Evolutionary conservation across 305 asterid genomes (phyloP).

Genomic region (Solanum hybrid): DNA sequence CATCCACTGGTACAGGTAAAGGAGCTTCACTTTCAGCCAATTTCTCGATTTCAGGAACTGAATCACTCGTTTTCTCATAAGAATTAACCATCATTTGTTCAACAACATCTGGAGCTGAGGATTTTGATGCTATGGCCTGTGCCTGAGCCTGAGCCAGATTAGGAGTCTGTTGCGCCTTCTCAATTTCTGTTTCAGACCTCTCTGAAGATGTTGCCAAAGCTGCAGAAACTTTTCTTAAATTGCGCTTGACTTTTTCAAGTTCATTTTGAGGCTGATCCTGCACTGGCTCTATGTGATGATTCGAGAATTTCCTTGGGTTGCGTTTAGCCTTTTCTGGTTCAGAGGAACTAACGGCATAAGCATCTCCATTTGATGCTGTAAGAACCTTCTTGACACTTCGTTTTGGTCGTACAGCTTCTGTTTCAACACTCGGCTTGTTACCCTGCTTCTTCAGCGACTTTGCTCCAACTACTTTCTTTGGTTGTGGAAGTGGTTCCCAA

Average conservation of each 20-base stretch:
- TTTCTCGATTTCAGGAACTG: conserved; percentile 24
- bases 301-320: conserved; percentile 35
- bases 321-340: conserved; percentile 63
- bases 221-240: conserved; percentile 69
- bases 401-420: conserved; percentile 53
- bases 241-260: conserved; percentile 80
- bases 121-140: conserved; percentile 10
- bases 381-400: conserved; percentile 52
- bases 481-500: conserved; percentile 56
- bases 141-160: conserved; percentile 2
- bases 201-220: conserved; percentile 44
- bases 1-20: conserved; percentile 25
- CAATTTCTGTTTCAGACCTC: conserved; percentile 45
- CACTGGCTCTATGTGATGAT: conserved; percentile 40
- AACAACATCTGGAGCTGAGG: conserved; percentile 27
- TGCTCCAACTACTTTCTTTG: conserved; percentile 27
- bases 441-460: conserved; percentile 57
- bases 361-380: conserved; percentile 39
- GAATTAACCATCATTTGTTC: conserved; percentile 26
- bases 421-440: conserved; percentile 20
- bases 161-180: conserved; percentile 37
- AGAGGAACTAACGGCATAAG: conserved; percentile 26
- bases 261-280: conserved; percentile 71
- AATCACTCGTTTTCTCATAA: conserved; percentile 25
- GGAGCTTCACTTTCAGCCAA: conserved; percentile 28